These are phyloP conservation scores for Mucor velutinosus DNA, from an alignment of 371 early-diverging fungal species.

Conservation along the genomic window DNA sequence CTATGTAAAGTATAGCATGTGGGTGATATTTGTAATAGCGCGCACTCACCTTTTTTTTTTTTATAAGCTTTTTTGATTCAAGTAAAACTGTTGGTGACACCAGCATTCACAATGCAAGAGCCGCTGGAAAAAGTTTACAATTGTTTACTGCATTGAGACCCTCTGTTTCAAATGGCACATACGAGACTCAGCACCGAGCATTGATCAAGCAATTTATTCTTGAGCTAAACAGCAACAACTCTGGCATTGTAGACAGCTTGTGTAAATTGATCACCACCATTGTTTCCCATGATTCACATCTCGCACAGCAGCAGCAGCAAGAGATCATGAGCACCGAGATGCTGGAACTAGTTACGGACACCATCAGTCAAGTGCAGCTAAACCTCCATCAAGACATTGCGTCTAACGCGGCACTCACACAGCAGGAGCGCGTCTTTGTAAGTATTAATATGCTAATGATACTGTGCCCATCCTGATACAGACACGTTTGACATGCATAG, in stretches of 20 bases:
- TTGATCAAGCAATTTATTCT: slow-evolving; percentile 16
- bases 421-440: neutral
- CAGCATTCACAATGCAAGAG: neutral
- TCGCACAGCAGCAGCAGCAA: neutral
- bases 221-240: slow-evolving; percentile 41
- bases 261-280: slow-evolving; percentile 24
- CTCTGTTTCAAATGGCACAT: neutral
- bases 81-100: neutral
- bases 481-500: neutral
- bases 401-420: neutral
- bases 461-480: neutral
- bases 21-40: neutral
- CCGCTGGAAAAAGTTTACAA: neutral
- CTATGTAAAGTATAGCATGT: neutral
- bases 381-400: slow-evolving; percentile 12
- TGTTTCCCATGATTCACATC: neutral
- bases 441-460: neutral
- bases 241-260: slow-evolving; percentile 45
- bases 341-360: slow-evolving; percentile 13
- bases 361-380: slow-evolving; percentile 1
- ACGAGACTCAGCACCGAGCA: neutral
- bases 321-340: neutral
- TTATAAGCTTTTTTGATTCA: neutral
- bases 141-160: neutral
- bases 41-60: neutral